Conservation (phyloP, 495 filamentous ascomycete species). For the Hypoxylon crocopeplum region DNA sequence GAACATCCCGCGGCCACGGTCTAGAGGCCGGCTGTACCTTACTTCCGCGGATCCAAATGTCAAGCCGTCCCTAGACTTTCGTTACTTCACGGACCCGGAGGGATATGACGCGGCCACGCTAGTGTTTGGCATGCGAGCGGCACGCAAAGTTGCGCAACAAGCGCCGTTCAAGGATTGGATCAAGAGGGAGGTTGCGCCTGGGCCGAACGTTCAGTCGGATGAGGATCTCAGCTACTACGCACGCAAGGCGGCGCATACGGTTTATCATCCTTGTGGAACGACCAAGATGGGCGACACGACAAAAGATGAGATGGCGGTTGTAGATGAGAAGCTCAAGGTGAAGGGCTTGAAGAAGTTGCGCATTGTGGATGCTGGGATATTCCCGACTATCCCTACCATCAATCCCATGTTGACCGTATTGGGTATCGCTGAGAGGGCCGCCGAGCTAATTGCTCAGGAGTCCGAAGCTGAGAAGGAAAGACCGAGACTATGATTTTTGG, state of each 20-base stretch:
- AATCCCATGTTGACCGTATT: constrained; percentile 71
- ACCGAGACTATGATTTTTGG: constrained; percentile 37
- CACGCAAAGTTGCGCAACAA: constrained; percentile 72
- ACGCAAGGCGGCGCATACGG: constrained; percentile 77
- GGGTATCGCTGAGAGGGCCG: constrained; percentile 68
- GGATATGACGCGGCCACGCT: constrained; percentile 84
- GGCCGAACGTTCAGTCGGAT: constrained; percentile 70
- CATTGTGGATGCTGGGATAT: constrained; percentile 66
- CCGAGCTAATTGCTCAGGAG: constrained; percentile 64
- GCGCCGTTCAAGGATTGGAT: constrained; percentile 80
- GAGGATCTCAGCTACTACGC: constrained; percentile 78
- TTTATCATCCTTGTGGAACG: constrained; percentile 86
- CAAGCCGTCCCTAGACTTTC: constrained; percentile 85
- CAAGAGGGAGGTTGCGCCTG: constrained; percentile 79
- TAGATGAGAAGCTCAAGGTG: constrained; percentile 62
- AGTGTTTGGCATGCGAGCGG: constrained; percentile 76
- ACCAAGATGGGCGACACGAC: constrained; percentile 81
- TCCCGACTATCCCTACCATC: constrained; percentile 65
- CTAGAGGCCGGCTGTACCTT: constrained; percentile 73
- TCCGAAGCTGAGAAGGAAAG: constrained; percentile 23
- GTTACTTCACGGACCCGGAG: constrained; percentile 85
- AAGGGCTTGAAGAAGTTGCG: constrained; percentile 60
- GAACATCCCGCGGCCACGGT: constrained; percentile 84
- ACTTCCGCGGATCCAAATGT: constrained; percentile 72
- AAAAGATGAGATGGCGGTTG: constrained; percentile 67